A percentile compares a stretch with the other conserved stretches of the same genome.
Evolutionary conservation across 139 green algal genomes (phyloP).

Genomic region (Chlorella ohadii): DNA sequence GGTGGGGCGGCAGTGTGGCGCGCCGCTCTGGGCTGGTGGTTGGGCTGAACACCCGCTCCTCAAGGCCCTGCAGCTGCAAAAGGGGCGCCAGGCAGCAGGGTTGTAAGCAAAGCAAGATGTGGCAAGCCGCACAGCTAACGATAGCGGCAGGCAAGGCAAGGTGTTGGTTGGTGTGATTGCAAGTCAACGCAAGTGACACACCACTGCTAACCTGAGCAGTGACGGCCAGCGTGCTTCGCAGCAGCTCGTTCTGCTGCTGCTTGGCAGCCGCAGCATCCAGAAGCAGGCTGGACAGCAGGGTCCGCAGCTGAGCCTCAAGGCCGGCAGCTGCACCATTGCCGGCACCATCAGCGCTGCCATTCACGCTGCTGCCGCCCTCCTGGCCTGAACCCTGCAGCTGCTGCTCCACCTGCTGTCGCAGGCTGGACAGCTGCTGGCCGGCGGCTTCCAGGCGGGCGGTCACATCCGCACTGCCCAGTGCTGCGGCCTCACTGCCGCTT

Average conservation of each 20-base stretch:
- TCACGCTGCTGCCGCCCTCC: not conserved
- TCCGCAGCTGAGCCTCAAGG: not conserved
- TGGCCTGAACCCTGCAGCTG: not conserved
- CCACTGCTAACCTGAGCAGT: not conserved
- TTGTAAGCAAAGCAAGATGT: too few species aligned
- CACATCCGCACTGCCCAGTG: not conserved
- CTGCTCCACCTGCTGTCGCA: constrained; percentile 13
- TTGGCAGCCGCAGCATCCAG: constrained; percentile 1
- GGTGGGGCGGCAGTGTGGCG: not conserved
- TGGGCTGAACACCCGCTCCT: constrained; percentile 20
- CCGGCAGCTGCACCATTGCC: not conserved
- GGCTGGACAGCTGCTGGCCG: constrained; percentile 17
- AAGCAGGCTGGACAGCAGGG: not conserved
- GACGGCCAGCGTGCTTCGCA: constrained; percentile 18
- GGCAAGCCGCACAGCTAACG: too few species aligned
- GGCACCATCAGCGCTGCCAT: not conserved
- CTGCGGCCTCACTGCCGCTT: constrained; percentile 4
- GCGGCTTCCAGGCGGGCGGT: not conserved
- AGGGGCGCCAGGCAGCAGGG: too few species aligned
- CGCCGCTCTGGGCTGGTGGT: constrained; percentile 12
- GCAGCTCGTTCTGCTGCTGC: constrained; percentile 31
- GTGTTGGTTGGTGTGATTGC: too few species aligned
- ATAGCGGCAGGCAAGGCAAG: too few species aligned
- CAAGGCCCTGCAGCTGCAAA: constrained; percentile 23
- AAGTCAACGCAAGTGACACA: too few species aligned